Conservation (phyloP, 202 grass and related monocot genomes). For the Carex arenaria region DNA sequence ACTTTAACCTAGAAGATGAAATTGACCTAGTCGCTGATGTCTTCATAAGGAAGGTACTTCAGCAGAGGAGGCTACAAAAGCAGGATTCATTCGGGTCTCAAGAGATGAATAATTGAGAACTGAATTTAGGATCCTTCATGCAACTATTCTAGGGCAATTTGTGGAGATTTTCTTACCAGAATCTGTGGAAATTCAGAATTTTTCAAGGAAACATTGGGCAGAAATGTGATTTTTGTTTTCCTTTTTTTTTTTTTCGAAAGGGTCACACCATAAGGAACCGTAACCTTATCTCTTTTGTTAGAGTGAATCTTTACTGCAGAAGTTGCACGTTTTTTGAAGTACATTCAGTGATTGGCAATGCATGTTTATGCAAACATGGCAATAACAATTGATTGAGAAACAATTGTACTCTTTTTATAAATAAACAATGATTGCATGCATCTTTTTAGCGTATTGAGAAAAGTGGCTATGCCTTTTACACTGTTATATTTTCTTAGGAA, state of each 20-base stretch:
- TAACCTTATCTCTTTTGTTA: neutral
- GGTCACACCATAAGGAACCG: neutral
- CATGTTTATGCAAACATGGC: neutral
- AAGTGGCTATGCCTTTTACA: too few species aligned
- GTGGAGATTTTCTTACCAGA: neutral
- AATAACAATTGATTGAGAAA: too few species aligned
- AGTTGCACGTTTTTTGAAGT: neutral
- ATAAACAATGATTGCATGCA: neutral
- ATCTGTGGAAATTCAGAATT: neutral
- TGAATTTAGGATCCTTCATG: neutral
- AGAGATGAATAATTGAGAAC: conserved; percentile 54
- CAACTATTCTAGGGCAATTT: neutral
- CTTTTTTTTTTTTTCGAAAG: too few species aligned
- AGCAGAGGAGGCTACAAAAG: conserved; percentile 84
- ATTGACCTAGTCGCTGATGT: conserved; percentile 74
- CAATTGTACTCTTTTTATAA: too few species aligned
- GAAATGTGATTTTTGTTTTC: neutral
- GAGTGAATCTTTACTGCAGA: neutral
- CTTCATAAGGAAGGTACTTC: conserved; percentile 65
- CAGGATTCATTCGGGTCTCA: conserved; percentile 83
- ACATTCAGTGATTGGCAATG: neutral
- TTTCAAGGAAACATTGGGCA: neutral
- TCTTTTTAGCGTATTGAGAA: neutral
- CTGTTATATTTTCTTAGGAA: neutral
- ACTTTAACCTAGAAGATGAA: conserved; percentile 83